These are phyloP conservation scores for Mycena indigotica DNA, from an alignment of 768 basidiomycete genomes.

Conservation along the genomic window DNA sequence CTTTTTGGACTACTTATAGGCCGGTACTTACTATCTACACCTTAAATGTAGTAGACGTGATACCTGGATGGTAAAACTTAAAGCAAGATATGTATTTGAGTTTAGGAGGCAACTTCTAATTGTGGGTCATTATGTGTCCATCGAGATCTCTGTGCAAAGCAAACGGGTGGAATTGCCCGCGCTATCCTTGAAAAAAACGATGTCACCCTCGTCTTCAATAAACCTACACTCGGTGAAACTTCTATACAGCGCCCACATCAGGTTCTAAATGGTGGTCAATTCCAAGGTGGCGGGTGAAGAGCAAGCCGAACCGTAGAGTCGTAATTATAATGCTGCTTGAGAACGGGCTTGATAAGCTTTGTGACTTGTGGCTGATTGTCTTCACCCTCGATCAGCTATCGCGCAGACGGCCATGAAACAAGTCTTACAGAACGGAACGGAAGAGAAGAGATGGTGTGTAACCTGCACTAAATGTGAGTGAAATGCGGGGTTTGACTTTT, in stretches of 20 bases:
- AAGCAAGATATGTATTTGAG: too few relatives aligned
- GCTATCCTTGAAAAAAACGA: too few relatives aligned
- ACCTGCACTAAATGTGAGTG: background rate
- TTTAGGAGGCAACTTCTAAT: too few relatives aligned
- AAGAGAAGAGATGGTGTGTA: constrained; percentile 54
- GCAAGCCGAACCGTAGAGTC: too few relatives aligned
- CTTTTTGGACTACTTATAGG: background rate
- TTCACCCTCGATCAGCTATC: constrained; percentile 25
- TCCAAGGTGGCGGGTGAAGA: too few relatives aligned
- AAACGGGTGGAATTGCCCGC: too few relatives aligned
- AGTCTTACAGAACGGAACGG: constrained; percentile 6
- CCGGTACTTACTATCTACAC: background rate
- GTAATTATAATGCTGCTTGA: constrained; percentile 34
- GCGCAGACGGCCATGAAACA: background rate
- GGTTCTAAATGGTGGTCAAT: constrained; percentile 31
- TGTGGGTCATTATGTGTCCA: too few relatives aligned
- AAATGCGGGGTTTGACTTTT: constrained; percentile 27
- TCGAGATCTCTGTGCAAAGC: too few relatives aligned
- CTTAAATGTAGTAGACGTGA: background rate
- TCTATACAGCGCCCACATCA: constrained; percentile 30
- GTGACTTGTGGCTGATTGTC: constrained; percentile 31
- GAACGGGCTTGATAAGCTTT: constrained; percentile 30
- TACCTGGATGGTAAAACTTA: background rate
- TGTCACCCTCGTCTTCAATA: too few relatives aligned
- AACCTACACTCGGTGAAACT: too few relatives aligned